phyloP scores from a whole-genome alignment of 2,329 filamentous ascomycete species.

The Diaporthe sp. region DNA sequence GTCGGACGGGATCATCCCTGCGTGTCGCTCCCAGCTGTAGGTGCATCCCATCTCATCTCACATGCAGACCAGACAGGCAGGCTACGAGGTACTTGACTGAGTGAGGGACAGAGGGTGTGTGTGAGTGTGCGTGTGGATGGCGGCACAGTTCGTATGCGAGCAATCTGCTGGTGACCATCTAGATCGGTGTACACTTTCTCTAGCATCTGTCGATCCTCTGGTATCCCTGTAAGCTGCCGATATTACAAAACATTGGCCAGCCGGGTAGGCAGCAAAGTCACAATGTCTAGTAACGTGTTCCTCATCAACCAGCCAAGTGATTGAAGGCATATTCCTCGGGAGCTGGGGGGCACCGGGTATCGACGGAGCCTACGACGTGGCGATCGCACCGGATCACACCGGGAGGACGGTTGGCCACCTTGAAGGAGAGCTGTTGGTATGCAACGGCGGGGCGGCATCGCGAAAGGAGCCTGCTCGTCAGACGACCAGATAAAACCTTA shows the following conservation, averaged over 20 bases:
- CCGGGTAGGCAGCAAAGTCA: conserved; percentile 19
- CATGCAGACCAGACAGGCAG: conserved; percentile 6
- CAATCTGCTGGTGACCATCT: conserved; percentile 8
- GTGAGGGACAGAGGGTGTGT: background rate
- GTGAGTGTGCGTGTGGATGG: background rate
- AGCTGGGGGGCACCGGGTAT: background rate
- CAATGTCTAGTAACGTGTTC: background rate
- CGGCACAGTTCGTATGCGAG: conserved; percentile 3
- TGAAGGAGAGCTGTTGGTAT: background rate
- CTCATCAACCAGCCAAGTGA: background rate
- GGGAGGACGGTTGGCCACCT: background rate
- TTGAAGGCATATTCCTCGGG: background rate
- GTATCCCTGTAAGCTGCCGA: background rate
- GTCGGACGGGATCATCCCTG: conserved; percentile 25
- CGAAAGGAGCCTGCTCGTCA: background rate
- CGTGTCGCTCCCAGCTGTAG: background rate
- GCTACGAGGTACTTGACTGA: background rate
- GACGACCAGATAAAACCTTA: background rate
- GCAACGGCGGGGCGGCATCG: background rate
- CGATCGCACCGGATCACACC: conserved; percentile 18
- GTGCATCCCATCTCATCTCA: background rate
- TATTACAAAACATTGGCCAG: background rate
- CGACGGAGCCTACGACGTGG: background rate
- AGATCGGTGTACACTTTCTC: background rate
- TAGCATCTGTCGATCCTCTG: background rate